These are phyloP conservation scores for Coemansia sp. DNA, from an alignment of 192 early-diverging fungal genomes.

Conservation along the genomic window DNA sequence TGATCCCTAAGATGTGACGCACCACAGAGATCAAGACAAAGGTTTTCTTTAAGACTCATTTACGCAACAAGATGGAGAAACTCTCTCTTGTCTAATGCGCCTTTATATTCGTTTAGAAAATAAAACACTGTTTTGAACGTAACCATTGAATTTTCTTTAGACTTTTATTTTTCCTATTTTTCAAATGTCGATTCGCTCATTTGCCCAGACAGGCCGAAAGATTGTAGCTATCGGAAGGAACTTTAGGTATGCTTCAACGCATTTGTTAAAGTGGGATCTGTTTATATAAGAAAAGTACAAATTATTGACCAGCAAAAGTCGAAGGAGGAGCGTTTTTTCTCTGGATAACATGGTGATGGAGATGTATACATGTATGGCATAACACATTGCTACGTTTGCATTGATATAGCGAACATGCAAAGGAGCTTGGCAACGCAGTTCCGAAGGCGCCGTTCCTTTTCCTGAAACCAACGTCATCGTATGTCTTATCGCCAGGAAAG, in stretches of 20 bases:
- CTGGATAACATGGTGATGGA: no score
- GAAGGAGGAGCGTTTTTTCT: no score
- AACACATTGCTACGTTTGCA: slow-evolving; percentile 9
- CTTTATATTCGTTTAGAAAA: not conserved
- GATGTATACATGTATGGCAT: no score
- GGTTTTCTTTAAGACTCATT: no score
- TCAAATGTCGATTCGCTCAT: slow-evolving; percentile 30
- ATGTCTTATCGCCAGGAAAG: slow-evolving; percentile 62
- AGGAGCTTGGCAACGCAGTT: slow-evolving; percentile 90
- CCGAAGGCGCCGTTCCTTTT: slow-evolving; percentile 90
- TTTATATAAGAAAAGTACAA: no score
- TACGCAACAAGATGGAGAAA: no score
- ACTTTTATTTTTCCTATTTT: slow-evolving; percentile 4
- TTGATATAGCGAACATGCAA: slow-evolving; percentile 79
- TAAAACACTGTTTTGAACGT: no score
- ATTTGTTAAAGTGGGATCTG: not conserved
- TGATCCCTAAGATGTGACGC: no score
- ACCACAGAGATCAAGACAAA: no score
- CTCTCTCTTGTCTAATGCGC: not conserved
- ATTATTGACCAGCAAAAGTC: no score
- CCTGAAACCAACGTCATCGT: slow-evolving; percentile 89
- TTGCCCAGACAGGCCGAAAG: slow-evolving; percentile 68
- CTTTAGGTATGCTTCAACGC: slow-evolving; percentile 61
- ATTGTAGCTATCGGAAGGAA: slow-evolving; percentile 95
- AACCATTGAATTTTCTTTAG: not conserved